Percentiles rank a stretch among this genome's conserved stretches.
Conservation (phyloP, 169 alveolate species). For the Plasmodium gonderi region DNA sequence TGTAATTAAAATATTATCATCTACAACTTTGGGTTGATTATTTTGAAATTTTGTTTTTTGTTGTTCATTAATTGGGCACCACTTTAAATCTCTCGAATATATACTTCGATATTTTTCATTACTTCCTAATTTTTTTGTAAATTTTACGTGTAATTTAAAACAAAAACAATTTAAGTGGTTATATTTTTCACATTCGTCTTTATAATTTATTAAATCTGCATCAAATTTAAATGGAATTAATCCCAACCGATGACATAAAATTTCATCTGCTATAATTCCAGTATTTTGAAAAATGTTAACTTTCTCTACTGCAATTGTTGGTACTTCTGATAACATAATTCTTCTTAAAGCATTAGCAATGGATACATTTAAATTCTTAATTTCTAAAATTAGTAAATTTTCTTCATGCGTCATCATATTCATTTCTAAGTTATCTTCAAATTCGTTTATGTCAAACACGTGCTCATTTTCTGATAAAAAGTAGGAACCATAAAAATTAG, state of each 20-base stretch:
- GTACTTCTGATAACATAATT: conserved; percentile 96
- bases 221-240: conserved; percentile 96
- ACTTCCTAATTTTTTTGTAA: conserved; percentile 77
- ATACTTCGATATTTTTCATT: conserved; percentile 80
- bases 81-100: conserved; percentile 91
- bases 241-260: conserved; percentile 98
- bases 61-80: conserved; percentile 94
- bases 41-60: conserved; percentile 88
- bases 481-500: conserved; percentile 67
- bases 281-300: conserved; percentile 91
- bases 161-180: conserved; percentile 83
- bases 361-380: conserved; percentile 92
- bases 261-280: conserved; percentile 98
- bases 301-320: conserved; percentile 96
- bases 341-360: conserved; percentile 97
- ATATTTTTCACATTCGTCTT: conserved; percentile 79
- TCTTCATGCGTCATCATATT: conserved; percentile 78
- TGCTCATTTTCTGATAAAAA: conserved; percentile 48
- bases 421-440: conserved; percentile 76
- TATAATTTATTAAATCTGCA: conserved; percentile 92
- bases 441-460: conserved; percentile 33
- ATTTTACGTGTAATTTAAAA: conserved; percentile 89
- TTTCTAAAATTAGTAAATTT: conserved; percentile 80
- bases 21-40: conserved; percentile 93
- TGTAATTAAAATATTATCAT: conserved; percentile 95